Percentiles rank a stretch among this genome's conserved stretches.
Conservation (phyloP, 192 early-diverging fungal species). For the Geranomyces variabilis region DNA sequence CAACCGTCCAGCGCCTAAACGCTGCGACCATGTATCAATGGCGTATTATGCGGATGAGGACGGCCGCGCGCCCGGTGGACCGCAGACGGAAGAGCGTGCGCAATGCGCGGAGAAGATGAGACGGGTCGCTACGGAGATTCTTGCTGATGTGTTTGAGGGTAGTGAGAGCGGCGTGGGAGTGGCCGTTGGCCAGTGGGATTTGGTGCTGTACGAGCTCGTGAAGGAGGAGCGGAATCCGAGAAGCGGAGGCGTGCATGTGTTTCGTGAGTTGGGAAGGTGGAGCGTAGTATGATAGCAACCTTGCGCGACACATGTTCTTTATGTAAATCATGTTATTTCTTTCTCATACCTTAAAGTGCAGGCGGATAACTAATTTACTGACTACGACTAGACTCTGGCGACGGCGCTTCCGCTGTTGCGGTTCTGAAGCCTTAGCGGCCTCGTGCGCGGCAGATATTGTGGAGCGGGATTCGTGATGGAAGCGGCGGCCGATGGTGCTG, state of each 20-base stretch:
- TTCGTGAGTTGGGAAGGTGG: constrained; percentile 22
- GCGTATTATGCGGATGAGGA: constrained; percentile 26
- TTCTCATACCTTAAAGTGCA: too few relatives aligned
- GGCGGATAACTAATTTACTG: too few relatives aligned
- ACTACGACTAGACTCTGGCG: too few relatives aligned
- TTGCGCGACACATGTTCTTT: too few relatives aligned
- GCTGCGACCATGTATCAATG: constrained; percentile 18
- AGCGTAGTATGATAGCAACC: constrained; percentile 3
- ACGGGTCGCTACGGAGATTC: not conserved
- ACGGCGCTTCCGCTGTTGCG: too few relatives aligned
- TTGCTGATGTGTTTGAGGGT: not conserved
- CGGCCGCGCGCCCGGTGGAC: not conserved
- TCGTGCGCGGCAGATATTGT: too few relatives aligned
- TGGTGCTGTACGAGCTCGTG: constrained; percentile 15
- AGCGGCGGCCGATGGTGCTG: too few relatives aligned
- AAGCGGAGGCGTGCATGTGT: constrained; percentile 14
- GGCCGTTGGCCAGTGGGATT: constrained; percentile 13
- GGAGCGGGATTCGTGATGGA: too few relatives aligned
- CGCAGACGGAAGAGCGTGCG: not conserved
- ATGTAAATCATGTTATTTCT: too few relatives aligned
- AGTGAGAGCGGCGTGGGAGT: not conserved
- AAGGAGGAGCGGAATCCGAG: constrained; percentile 19
- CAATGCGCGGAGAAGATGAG: not conserved
- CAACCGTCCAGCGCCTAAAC: constrained; percentile 10
- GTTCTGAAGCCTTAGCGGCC: too few relatives aligned